Evolutionary conservation across 2,329 filamentous ascomycete species (phyloP), one percentile per base, ranked within the genome.

Genomic region (Bipolaris victoriae): DNA sequence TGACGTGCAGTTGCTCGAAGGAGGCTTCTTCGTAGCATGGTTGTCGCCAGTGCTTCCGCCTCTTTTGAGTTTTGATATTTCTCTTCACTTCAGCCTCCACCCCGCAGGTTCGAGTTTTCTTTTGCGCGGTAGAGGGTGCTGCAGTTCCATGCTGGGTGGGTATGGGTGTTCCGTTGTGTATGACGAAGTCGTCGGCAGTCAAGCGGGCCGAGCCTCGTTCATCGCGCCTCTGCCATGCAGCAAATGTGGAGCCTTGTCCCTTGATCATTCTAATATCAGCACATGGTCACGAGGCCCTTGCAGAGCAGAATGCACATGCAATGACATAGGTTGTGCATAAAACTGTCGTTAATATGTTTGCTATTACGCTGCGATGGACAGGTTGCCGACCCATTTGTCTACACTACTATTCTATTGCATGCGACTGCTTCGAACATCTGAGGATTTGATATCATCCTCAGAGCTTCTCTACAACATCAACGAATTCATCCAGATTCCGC

Each of bases 401-500:
- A 45, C 31, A 33, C 33, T 22, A 33, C 33, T 22, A 33, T 51
- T 31, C 20, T 33, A 45, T 35, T 35, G 40, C 33, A 39, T 24
- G 11, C 13, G 18, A 39, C 13, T 43, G 22, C 40, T 43, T 43
- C 31, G 9, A 33, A 44, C 11, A n/a, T 22, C 6, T 5, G 20
- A n/a, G n/a, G 5, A 1, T 5, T n/a, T 9, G 9, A 29, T 7
- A 1, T 3, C 6, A 16, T 22, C 18, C 47, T 61, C 47, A 69
- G 6, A 69, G 53, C 52, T 66, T 67, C 53, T 69, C 65, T 1
- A 59, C 61, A 48, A 69, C 81, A 58, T 97, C 94, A 74, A 97
- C 90, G 76, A 94, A 98, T 70, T 92, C 90, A 60, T 83, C 89
- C 54, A 98, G 76, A 64, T 95, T 89, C 70, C 85, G 88, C 29